Conservation (phyloP, 2,329 filamentous ascomycete species). For the Cercospora zeina region DNA sequence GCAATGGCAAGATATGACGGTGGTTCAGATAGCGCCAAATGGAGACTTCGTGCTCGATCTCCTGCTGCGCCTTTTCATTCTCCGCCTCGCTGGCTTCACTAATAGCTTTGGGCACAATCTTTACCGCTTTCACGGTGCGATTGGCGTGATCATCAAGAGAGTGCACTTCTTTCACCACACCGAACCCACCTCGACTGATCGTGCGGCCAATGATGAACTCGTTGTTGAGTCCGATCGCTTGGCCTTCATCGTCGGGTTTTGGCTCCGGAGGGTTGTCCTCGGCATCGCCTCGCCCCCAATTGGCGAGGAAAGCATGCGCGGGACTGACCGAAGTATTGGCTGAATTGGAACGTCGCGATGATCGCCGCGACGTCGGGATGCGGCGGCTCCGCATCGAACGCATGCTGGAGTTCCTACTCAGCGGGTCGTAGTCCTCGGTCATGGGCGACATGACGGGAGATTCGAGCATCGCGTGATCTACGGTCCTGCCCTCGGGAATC, state of each 20-base stretch:
- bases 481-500: slow-evolving; percentile 34
- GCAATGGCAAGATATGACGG: slow-evolving; percentile 61
- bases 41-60: slow-evolving; percentile 68
- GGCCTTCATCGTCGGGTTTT: slow-evolving; percentile 66
- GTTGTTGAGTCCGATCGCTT: slow-evolving; percentile 60
- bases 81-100: slow-evolving; percentile 58
- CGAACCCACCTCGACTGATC: slow-evolving; percentile 66
- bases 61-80: slow-evolving; percentile 65
- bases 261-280: slow-evolving; percentile 36
- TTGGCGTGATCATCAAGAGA: slow-evolving; percentile 56
- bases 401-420: slow-evolving; percentile 38
- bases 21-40: slow-evolving; percentile 67
- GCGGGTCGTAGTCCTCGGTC: slow-evolving; percentile 29
- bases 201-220: slow-evolving; percentile 68
- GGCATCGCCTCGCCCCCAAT: slow-evolving; percentile 33
- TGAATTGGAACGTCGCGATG: slow-evolving; percentile 36
- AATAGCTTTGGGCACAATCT: slow-evolving; percentile 65
- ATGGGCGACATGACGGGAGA: slow-evolving; percentile 32
- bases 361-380: slow-evolving; percentile 28
- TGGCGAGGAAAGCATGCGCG: slow-evolving; percentile 38
- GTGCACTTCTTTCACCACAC: slow-evolving; percentile 65
- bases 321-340: slow-evolving; percentile 37
- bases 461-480: slow-evolving; percentile 33
- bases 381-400: slow-evolving; percentile 33
- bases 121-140: slow-evolving; percentile 62